Conservation (phyloP, 352 stramenopile species). For the Pythium aristosporum region DNA sequence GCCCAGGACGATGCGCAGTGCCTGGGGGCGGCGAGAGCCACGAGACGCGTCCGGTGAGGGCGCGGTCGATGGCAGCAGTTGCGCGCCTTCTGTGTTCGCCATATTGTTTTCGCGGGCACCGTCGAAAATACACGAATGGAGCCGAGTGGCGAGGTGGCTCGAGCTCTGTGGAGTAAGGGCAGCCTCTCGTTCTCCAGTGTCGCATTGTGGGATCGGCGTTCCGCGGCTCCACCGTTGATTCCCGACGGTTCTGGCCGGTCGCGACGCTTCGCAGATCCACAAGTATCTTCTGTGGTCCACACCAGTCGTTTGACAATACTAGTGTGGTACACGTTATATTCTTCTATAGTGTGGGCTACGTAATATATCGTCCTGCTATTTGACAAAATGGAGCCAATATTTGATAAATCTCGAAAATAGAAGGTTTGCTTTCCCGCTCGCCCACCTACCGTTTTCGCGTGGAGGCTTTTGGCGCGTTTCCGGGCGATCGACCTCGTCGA, state of each 20-base stretch:
- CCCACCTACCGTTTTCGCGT: neutral
- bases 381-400: neutral
- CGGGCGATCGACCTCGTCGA: neutral
- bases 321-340: neutral
- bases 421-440: neutral
- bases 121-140: neutral
- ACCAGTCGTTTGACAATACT: neutral
- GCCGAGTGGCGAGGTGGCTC: too few species aligned
- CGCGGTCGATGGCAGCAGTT: slow-evolving; percentile 17
- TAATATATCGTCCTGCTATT: neutral
- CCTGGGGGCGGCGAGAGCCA: slow-evolving; percentile 7
- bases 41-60: neutral
- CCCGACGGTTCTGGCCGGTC: slow-evolving; percentile 7
- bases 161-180: neutral
- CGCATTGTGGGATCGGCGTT: neutral
- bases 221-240: slow-evolving; percentile 14
- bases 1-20: slow-evolving; percentile 15
- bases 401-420: slow-evolving; percentile 2
- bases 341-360: slow-evolving; percentile 8
- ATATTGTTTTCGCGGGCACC: neutral
- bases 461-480: slow-evolving; percentile 3
- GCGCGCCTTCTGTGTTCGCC: slow-evolving; percentile 9
- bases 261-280: slow-evolving; percentile 2
- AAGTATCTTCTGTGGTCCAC: too few species aligned
- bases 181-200: neutral